Evolutionary conservation across 257 asterid genomes (phyloP).

Genomic region (Solanum corneliomulleri): DNA sequence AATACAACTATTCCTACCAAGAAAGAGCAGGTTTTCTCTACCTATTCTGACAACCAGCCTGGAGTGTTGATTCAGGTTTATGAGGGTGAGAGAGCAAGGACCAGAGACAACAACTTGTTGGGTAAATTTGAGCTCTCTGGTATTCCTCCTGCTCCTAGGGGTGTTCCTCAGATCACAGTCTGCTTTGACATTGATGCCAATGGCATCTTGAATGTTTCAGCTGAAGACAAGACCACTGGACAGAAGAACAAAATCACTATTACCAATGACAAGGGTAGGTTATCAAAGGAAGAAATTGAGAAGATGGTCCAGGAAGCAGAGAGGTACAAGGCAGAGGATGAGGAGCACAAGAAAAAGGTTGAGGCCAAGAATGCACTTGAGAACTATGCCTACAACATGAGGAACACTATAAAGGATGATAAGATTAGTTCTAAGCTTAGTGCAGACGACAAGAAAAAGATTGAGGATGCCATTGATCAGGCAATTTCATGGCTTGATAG

Average conservation of each 20-base stretch:
- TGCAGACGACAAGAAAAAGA: constrained; percentile 17
- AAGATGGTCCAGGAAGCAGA: constrained; percentile 29
- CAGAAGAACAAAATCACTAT: constrained; percentile 27
- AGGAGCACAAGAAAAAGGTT: constrained; percentile 23
- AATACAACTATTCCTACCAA: constrained; percentile 28
- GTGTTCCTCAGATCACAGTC: constrained; percentile 23
- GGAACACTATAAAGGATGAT: constrained; percentile 22
- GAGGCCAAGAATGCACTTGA: constrained; percentile 24
- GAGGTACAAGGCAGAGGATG: constrained; percentile 22
- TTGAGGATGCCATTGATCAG: constrained; percentile 21
- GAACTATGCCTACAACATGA: constrained; percentile 25
- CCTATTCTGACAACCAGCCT: constrained; percentile 28
- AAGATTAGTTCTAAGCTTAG: constrained; percentile 20
- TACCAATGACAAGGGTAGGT: constrained; percentile 24
- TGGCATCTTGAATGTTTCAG: constrained; percentile 25
- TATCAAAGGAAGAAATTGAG: constrained; percentile 28
- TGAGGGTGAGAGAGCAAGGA: constrained; percentile 24
- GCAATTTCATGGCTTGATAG: constrained; percentile 19
- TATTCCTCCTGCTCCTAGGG: constrained; percentile 26
- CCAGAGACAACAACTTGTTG: constrained; percentile 23
- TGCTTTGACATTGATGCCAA: constrained; percentile 30
- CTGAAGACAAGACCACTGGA: constrained; percentile 22
- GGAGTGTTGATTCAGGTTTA: constrained; percentile 25
- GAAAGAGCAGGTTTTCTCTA: constrained; percentile 20
- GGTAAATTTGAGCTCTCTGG: constrained; percentile 28